A percentile compares a stretch with the other conserved stretches of the same genome.
phyloP scores from a whole-genome alignment of 2,329 filamentous ascomycete genomes.

The Fusarium chlamydosporum region DNA sequence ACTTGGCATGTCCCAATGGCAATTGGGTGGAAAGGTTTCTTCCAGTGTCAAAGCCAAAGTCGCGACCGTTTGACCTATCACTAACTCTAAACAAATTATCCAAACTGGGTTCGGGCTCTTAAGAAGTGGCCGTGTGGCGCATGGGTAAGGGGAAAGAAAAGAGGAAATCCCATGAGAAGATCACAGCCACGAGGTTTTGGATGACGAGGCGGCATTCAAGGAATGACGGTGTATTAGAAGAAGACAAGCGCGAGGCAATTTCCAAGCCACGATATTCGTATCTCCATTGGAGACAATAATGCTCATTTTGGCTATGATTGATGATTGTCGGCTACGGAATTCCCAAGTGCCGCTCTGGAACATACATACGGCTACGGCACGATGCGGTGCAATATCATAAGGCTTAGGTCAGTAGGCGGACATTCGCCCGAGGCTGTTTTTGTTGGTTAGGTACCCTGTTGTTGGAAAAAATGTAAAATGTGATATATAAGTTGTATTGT shows the following conservation, averaged over 20 bases:
- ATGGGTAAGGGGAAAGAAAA: conserved; percentile 44
- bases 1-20: conserved; percentile 12
- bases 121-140: conserved; percentile 20
- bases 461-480: not conserved
- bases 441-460: conserved; percentile 10
- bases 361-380: not conserved
- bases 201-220: conserved; percentile 43
- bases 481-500: not conserved
- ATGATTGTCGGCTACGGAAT: not conserved
- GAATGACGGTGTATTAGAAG: conserved; percentile 33
- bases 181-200: conserved; percentile 28
- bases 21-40: conserved; percentile 16
- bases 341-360: conserved; percentile 31
- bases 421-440: not conserved
- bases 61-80: conserved; percentile 1
- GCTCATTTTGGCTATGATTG: conserved; percentile 11
- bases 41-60: conserved; percentile 3
- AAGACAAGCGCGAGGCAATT: conserved; percentile 26
- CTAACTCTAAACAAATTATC: not conserved
- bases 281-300: conserved; percentile 12
- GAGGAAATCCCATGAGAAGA: conserved; percentile 20
- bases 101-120: conserved; percentile 18
- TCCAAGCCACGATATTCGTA: conserved; percentile 34
- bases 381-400: not conserved
- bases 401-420: not conserved